Conservation (phyloP, 345 rosid species). For the Acer negundo region DNA sequence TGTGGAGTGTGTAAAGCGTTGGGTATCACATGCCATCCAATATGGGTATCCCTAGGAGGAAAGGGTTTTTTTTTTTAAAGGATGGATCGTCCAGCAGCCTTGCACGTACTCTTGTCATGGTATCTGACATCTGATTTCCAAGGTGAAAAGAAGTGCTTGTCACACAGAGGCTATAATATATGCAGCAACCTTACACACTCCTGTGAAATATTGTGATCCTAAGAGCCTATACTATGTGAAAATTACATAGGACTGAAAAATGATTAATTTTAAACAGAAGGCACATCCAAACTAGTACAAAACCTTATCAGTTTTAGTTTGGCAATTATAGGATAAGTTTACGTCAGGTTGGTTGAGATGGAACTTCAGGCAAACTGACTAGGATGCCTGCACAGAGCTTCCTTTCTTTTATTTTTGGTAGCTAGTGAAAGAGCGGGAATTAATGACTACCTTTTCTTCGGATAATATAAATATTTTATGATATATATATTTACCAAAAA, state of each 20-base stretch:
- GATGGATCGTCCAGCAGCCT: not conserved
- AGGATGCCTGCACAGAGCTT: not conserved
- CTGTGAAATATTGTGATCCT: not conserved
- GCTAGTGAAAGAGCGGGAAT: not conserved
- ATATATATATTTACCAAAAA: no score
- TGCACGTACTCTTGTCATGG: not conserved
- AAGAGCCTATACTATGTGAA: not conserved
- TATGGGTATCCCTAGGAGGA: not conserved
- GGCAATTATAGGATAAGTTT: slow-evolving; percentile 1
- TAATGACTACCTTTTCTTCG: not conserved
- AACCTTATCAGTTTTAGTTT: not conserved
- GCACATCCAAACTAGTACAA: not conserved
- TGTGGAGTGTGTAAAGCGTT: not conserved
- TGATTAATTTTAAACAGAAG: not conserved
- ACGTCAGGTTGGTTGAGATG: not conserved
- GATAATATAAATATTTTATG: not conserved
- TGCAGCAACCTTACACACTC: not conserved
- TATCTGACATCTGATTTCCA: not conserved
- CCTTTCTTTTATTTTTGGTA: not conserved
- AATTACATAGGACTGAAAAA: not conserved
- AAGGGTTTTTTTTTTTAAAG: not conserved
- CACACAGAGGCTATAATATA: not conserved
- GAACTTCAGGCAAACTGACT: not conserved
- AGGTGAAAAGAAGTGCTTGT: not conserved
- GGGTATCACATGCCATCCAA: not conserved